phyloP scores from a whole-genome alignment of 768 basidiomycete species.

The Phlebiopsis gigantea region DNA sequence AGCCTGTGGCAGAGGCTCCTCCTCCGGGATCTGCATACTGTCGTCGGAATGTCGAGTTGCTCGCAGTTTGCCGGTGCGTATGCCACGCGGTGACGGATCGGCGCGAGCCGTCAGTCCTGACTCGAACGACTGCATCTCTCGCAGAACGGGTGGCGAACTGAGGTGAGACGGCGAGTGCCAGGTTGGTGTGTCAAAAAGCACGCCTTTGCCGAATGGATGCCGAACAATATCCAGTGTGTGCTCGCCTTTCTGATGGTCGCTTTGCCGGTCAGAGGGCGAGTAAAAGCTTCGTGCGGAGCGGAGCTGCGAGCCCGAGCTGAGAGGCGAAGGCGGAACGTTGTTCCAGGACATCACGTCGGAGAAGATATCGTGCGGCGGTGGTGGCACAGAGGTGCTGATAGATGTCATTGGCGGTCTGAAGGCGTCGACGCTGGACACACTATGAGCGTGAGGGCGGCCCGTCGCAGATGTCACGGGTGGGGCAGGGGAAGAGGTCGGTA shows the following conservation, averaged over 20 bases:
- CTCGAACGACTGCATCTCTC: slow-evolving; percentile 86
- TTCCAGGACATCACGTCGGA: slow-evolving; percentile 62
- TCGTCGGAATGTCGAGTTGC: slow-evolving; percentile 11
- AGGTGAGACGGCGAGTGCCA: slow-evolving; percentile 36
- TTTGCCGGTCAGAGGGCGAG: slow-evolving; percentile 4
- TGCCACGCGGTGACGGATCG: slow-evolving; percentile 21
- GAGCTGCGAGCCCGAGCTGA: slow-evolving; percentile 24
- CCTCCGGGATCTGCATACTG: slow-evolving; percentile 9
- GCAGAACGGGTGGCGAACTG: slow-evolving; percentile 41
- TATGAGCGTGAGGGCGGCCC: slow-evolving; percentile 71
- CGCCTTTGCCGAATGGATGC: slow-evolving; percentile 60
- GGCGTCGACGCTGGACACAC: slow-evolving; percentile 68
- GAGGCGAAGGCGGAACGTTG: slow-evolving; percentile 33
- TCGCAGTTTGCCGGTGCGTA: slow-evolving; percentile 16
- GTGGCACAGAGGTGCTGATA: slow-evolving; percentile 14
- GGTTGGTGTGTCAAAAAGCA: slow-evolving; percentile 56
- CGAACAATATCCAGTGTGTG: slow-evolving; percentile 26
- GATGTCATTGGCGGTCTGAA: slow-evolving; percentile 31
- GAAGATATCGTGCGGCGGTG: slow-evolving; percentile 50
- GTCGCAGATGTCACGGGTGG: slow-evolving; percentile 24
- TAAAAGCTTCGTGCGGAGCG: slow-evolving; percentile 30
- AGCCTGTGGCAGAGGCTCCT: slow-evolving; percentile 7
- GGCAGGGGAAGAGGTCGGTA: slow-evolving; percentile 4
- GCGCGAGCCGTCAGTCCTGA: slow-evolving; percentile 75
- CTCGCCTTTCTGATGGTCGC: slow-evolving; percentile 10